Base-by-base conservation (phyloP, 2,329 filamentous ascomycete genomes). In the Fusarium sp. region DNA sequence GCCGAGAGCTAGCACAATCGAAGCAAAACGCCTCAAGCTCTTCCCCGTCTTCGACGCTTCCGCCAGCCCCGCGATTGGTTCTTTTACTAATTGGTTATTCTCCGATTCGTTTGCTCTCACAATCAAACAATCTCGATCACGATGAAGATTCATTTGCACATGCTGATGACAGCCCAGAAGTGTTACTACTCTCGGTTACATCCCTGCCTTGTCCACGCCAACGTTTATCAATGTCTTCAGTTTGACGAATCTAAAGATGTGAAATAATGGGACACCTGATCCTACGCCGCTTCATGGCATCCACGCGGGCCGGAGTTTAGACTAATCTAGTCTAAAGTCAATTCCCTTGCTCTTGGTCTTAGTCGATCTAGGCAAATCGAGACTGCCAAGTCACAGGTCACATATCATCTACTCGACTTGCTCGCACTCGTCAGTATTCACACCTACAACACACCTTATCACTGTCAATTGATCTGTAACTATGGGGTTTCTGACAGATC, bases 401-500 rank as follows among this genome's bases (percentile, higher is more conserved):
- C 38, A 69, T 44, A 45, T 53, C 35, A 56, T 47, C 24, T 59
- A 11, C 32, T 38, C 35, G 24, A 10, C 38, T 35, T 30, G 15
- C 26, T 6, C n/a, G 18, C 18, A 14, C 17, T 39, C 24, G 44
- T 47, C 18, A n/a, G 22, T 20, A n/a, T 53, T 38, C 38, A 8
- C 47, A 62, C 15, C 35, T 48, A 14, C n/a, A 42, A 30, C 45
- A 22, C 22, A 35, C 7, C 20, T 61, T 36, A 10, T 17, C 30
- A n/a, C 32, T 12, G 11, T 20, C 32, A 28, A 58, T 36, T 30
- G 18, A 58, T 51, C 32, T 28, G 32, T 51, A 2, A 58, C 22
- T 35, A 77, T 78, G 75, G 74, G 64, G 8, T 15, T 74, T 20
- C 8, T 74, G 35, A 26, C 60, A 32, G 58, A 39, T 1, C 44